Base-by-base conservation (phyloP, 768 basidiomycete genomes). In the Termitomyces sp. region DNA sequence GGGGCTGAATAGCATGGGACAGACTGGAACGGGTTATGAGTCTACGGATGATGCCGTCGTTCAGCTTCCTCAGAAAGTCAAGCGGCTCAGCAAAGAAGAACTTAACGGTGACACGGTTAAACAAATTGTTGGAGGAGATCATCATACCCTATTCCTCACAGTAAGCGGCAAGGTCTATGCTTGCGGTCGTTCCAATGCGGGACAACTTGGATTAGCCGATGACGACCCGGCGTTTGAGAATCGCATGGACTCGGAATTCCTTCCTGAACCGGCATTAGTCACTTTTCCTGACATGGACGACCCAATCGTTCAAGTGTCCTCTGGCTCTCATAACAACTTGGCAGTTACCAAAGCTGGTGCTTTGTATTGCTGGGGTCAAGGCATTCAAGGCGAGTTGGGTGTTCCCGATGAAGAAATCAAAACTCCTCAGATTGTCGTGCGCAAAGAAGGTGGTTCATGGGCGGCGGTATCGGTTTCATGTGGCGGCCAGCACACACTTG, bases 1-100 rank as follows among this genome's bases (percentile, higher is more conserved):
- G 96, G 96, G 96, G n/a, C 77, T 94, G 58, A 97, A 98, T 71
- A 91, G 77, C 72, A 90, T 81, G 87, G 94, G 88, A 30, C 90
- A 92, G 71, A 84, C 83, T 1, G 90, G 90, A 33, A 86, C 88
- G 0, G 80, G 80, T 6, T 77, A 71, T 59, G 65, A 67, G 12
- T 73, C 78, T 9, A 62, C 70, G 14, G 80, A 80, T 47, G 79
- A 80, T 59, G 65, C 72, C 48, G 76, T 86, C 54, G 80, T 92
- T 14, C 80, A 81, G 57, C 71, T 81, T 0, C 91, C 91, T 1
- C 80, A 75, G 63, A 83, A 79, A 54, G 84, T 94, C n/a, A 70
- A 77, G 49, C 75, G 80, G 6, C 79, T 94, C 9, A 81, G 82
- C 73, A 84, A 81, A 64, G 72, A 76, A 42, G 80, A 81, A 44